These are phyloP conservation scores for Kazachstania viticola DNA, from an alignment of 805 yeast genomes.

Conservation along the genomic window DNA sequence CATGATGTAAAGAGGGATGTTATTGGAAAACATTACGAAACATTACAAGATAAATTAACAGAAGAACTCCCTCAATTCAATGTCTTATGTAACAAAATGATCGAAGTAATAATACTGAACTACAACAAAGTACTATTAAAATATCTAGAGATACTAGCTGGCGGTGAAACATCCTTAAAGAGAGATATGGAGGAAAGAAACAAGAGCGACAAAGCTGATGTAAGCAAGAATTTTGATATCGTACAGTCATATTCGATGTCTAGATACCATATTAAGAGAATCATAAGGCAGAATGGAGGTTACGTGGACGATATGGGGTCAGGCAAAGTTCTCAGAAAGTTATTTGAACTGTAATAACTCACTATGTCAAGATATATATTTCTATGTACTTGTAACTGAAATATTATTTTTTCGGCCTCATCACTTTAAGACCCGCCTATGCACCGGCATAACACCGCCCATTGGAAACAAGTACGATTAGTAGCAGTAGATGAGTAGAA, in stretches of 20 bases:
- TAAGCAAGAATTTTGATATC: conserved; percentile 29
- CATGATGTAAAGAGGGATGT: conserved; percentile 21
- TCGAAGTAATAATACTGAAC: conserved; percentile 12
- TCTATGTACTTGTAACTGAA: too few species aligned
- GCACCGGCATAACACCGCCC: too few species aligned
- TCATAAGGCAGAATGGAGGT: conserved; percentile 23
- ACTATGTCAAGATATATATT: too few species aligned
- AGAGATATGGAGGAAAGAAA: conserved; percentile 15
- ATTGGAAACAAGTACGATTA: too few species aligned
- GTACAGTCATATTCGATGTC: conserved; percentile 25
- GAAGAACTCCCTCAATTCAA: conserved; percentile 25
- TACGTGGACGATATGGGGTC: conserved; percentile 10
- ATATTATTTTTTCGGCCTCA: too few species aligned
- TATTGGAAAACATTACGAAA: conserved; percentile 19
- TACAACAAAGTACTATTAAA: conserved; percentile 13
- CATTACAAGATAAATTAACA: conserved; percentile 18
- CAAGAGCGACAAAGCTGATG: conserved; percentile 6
- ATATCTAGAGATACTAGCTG: conserved; percentile 26
- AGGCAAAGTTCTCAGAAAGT: conserved; percentile 16
- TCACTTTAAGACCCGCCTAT: too few species aligned
- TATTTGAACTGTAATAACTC: conserved; percentile 16
- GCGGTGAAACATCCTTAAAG: conserved; percentile 18
- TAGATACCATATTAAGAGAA: conserved; percentile 20
- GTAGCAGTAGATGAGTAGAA: too few species aligned
- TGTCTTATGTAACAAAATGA: conserved; percentile 5